Percentiles rank a stretch among this genome's conserved stretches.
Evolutionary conservation across 441 rosid species (phyloP).

Genomic region (Adansonia rubrostipa): DNA sequence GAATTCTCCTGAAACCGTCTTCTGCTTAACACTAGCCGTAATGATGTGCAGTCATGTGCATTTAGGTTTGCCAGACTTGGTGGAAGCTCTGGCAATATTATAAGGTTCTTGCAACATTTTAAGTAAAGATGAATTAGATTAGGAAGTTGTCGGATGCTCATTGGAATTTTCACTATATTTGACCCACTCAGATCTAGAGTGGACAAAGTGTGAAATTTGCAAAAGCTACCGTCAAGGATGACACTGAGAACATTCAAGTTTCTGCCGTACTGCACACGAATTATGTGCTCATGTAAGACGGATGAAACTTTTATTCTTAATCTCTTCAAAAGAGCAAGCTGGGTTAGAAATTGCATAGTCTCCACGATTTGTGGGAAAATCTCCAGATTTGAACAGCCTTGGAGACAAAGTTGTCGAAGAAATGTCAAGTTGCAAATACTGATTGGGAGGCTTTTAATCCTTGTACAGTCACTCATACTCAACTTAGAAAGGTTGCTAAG

Average conservation of each 20-base stretch:
- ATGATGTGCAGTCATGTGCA: constrained; percentile 29
- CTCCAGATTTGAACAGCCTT: not conserved
- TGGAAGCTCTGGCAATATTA: not conserved
- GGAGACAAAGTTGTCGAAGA: not conserved
- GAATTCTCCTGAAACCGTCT: not conserved
- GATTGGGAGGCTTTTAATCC: not conserved
- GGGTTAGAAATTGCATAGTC: not conserved
- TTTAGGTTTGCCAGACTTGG: not conserved
- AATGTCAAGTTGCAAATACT: not conserved
- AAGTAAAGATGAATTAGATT: not conserved
- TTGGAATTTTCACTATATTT: not conserved
- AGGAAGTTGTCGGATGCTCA: not conserved
- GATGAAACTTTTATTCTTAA: not conserved
- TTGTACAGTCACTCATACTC: not conserved
- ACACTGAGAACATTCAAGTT: constrained; percentile 3
- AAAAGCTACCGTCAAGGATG: not conserved
- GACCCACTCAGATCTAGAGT: not conserved
- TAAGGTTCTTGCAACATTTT: not conserved
- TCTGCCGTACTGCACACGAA: not conserved
- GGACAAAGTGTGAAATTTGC: not conserved
- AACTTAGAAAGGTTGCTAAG: not conserved
- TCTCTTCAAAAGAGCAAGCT: not conserved
- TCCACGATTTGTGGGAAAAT: not conserved
- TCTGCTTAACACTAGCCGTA: not conserved
- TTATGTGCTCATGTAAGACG: not conserved